Evolutionary conservation across 208 protist genomes (phyloP).

Genomic region (Leishmania aethiopica): DNA sequence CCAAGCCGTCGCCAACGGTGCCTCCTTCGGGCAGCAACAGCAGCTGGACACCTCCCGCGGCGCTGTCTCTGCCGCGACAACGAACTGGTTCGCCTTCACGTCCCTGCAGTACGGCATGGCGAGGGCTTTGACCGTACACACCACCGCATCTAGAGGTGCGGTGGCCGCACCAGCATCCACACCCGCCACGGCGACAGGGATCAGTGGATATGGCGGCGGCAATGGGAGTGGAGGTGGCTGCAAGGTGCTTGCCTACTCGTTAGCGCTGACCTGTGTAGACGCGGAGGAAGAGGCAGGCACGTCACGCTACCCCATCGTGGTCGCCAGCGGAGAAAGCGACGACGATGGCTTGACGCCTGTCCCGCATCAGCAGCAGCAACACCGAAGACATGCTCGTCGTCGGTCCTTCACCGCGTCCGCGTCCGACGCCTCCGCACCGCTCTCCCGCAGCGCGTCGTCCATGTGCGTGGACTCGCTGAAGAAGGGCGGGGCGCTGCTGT

Average conservation of each 20-base stretch:
- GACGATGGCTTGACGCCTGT: neutral
- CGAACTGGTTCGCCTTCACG: slow-evolving; percentile 34
- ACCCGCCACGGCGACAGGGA: neutral
- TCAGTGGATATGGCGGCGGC: neutral
- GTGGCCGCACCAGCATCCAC: neutral
- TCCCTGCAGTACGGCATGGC: slow-evolving; percentile 63
- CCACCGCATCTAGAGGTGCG: slow-evolving; percentile 21
- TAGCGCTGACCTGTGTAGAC: slow-evolving; percentile 21
- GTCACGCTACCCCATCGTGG: slow-evolving; percentile 26
- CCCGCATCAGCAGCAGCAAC: neutral
- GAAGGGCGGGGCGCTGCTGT: slow-evolving; percentile 6
- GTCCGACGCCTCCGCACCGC: neutral
- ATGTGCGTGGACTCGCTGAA: slow-evolving; percentile 7
- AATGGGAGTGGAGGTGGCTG: neutral
- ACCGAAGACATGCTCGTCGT: neutral
- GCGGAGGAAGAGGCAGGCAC: slow-evolving; percentile 29
- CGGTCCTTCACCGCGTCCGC: neutral
- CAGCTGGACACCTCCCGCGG: neutral
- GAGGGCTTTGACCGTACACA: slow-evolving; percentile 19
- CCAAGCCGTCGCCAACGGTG: neutral
- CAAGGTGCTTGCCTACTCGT: slow-evolving; percentile 2
- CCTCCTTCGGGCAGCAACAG: neutral
- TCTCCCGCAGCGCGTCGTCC: slow-evolving; percentile 8
- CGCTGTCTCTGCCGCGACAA: neutral
- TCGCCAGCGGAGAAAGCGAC: slow-evolving; percentile 9